A percentile compares a stretch with the other conserved stretches of the same genome.
These are phyloP conservation scores for Artomyces pyxidatus DNA, from an alignment of 768 basidiomycete species.

Conservation along the genomic window DNA sequence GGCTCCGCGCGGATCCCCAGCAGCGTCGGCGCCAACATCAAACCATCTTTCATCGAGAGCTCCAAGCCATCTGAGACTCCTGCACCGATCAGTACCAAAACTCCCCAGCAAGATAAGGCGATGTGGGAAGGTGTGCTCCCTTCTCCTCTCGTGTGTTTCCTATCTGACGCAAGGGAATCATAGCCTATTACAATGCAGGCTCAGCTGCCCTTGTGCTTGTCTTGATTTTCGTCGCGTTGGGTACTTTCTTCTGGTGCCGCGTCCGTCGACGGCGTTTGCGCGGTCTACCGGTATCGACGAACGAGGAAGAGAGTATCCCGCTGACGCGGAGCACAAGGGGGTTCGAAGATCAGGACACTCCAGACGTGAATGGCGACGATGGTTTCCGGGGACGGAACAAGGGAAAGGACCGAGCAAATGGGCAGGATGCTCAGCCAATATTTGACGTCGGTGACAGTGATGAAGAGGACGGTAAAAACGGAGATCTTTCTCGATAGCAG, in stretches of 20 bases:
- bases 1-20: slow-evolving; percentile 78
- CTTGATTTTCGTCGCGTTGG: slow-evolving; percentile 59
- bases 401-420: slow-evolving; percentile 28
- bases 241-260: slow-evolving; percentile 76
- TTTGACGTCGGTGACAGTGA: slow-evolving; percentile 41
- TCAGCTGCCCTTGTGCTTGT: slow-evolving; percentile 81
- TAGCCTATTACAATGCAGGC: slow-evolving; percentile 93
- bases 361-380: slow-evolving; percentile 4
- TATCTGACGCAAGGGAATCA: background rate
- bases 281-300: slow-evolving; percentile 33
- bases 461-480: slow-evolving; percentile 28
- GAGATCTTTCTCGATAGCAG: background rate
- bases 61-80: slow-evolving; percentile 29
- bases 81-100: slow-evolving; percentile 40
- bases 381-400: slow-evolving; percentile 21
- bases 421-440: slow-evolving; percentile 26
- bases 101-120: slow-evolving; percentile 71
- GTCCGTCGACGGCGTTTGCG: slow-evolving; percentile 34
- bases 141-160: background rate
- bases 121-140: slow-evolving; percentile 76
- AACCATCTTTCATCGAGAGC: slow-evolving; percentile 52
- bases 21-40: slow-evolving; percentile 63
- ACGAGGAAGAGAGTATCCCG: slow-evolving; percentile 63
- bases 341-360: slow-evolving; percentile 16
- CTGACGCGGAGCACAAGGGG: slow-evolving; percentile 34